Percentiles rank a stretch among this genome's conserved stretches.
phyloP scores from a whole-genome alignment of 176 grass and related monocot genomes.

The Canna indica region DNA sequence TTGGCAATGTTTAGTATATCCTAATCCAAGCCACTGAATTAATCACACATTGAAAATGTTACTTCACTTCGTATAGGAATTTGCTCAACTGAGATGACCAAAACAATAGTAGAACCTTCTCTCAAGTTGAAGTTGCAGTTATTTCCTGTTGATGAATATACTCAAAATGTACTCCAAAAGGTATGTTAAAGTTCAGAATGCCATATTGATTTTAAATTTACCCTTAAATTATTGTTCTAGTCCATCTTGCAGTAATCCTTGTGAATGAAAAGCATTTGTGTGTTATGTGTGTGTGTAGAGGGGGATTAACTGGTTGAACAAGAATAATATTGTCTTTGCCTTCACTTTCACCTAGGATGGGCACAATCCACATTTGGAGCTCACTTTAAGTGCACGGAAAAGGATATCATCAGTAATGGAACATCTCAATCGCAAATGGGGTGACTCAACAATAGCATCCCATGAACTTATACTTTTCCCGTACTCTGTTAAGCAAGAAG shows the following conservation, averaged over 20 bases:
- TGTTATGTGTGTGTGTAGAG: background rate
- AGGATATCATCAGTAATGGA: slow-evolving; percentile 95
- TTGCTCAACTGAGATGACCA: slow-evolving; percentile 40
- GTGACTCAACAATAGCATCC: slow-evolving; percentile 58
- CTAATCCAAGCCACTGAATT: background rate
- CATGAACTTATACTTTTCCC: slow-evolving; percentile 85
- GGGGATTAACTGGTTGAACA: slow-evolving; percentile 12
- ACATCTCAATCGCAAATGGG: slow-evolving; percentile 93
- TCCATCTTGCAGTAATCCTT: background rate
- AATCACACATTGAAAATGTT: slow-evolving; percentile 1
- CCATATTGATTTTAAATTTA: background rate
- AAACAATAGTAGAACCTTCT: slow-evolving; percentile 42
- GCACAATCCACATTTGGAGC: slow-evolving; percentile 91
- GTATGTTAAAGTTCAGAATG: slow-evolving; percentile 23
- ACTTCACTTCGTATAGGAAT: slow-evolving; percentile 26
- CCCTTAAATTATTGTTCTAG: background rate
- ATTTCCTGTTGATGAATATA: slow-evolving; percentile 95
- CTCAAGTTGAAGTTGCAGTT: slow-evolving; percentile 85
- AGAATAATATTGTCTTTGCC: slow-evolving; percentile 11
- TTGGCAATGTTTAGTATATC: background rate
- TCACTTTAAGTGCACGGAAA: slow-evolving; percentile 89
- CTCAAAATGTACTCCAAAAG: slow-evolving; percentile 80
- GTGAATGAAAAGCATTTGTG: background rate
- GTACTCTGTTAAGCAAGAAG: slow-evolving; percentile 65
- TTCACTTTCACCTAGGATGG: slow-evolving; percentile 35